Evolutionary conservation across 176 grass and related monocot species (phyloP).

Genomic region (Puccinellia tenuiflora): DNA sequence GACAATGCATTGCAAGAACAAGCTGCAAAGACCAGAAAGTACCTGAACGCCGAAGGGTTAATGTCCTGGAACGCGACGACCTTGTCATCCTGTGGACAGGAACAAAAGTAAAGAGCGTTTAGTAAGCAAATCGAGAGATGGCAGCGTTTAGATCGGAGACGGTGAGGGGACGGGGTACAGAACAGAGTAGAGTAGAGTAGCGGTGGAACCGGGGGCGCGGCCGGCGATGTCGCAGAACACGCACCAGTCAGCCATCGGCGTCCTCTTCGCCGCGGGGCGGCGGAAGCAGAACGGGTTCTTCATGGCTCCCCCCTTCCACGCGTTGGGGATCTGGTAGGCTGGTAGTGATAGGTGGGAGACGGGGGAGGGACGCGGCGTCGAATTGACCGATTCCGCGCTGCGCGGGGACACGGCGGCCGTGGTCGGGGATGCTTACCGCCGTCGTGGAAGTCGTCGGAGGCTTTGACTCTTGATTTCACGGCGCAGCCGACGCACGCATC

Average conservation of each 20-base stretch:
- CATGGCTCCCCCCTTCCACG: neutral
- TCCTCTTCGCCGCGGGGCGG: slow-evolving; percentile 12
- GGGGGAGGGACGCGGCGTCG: slow-evolving; percentile 16
- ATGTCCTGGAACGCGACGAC: slow-evolving; percentile 82
- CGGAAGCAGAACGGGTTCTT: slow-evolving; percentile 49
- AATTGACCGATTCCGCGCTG: slow-evolving; percentile 12
- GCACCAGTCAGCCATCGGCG: slow-evolving; percentile 37
- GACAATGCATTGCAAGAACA: neutral
- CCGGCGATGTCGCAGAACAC: slow-evolving; percentile 77
- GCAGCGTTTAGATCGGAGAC: neutral
- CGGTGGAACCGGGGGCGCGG: slow-evolving; percentile 38
- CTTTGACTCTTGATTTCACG: neutral
- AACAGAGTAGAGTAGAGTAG: slow-evolving; percentile 65
- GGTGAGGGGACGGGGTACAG: neutral
- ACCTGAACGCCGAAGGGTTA: slow-evolving; percentile 89
- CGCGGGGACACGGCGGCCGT: slow-evolving; percentile 6
- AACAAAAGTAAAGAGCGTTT: neutral
- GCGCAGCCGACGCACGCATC: neutral
- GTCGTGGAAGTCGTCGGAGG: slow-evolving; percentile 7
- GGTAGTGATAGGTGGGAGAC: neutral
- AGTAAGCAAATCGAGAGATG: neutral
- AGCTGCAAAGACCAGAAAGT: neutral
- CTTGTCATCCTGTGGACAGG: slow-evolving; percentile 64
- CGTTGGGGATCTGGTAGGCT: neutral
- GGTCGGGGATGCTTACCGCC: slow-evolving; percentile 6